phyloP scores from a whole-genome alignment of 83 land plant species.

The Picea abies region DNA sequence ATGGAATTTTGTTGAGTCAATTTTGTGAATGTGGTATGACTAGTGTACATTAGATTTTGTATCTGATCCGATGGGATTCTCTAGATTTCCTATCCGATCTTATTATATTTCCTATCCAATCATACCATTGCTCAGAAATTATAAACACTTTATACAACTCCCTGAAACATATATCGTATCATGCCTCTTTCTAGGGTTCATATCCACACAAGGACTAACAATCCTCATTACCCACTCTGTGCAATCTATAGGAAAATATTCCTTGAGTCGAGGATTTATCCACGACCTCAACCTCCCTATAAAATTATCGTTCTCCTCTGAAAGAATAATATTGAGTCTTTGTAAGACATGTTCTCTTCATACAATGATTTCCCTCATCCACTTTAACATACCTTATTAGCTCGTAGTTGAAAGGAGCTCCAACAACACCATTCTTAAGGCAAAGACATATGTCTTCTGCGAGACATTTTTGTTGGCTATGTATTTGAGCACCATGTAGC shows the following conservation, averaged over 20 bases:
- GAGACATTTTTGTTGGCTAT: constrained; percentile 32
- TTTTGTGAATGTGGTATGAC: no score
- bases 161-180: constrained; percentile 53
- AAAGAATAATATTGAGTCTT: constrained; percentile 26
- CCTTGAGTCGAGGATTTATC: constrained; percentile 74
- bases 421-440: constrained; percentile 76
- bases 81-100: no score
- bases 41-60: no score
- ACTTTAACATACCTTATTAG: constrained; percentile 39
- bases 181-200: constrained; percentile 62
- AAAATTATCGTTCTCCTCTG: constrained; percentile 3
- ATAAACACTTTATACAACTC: constrained; percentile 37
- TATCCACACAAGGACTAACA: constrained; percentile 66
- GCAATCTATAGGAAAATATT: constrained; percentile 46
- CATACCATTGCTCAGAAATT: constrained; percentile 44
- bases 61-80: no score
- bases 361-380: constrained; percentile 26
- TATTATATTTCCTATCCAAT: neutral
- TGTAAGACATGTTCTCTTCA: constrained; percentile 51
- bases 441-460: constrained; percentile 64
- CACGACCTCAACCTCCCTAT: constrained; percentile 58
- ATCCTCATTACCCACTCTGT: constrained; percentile 28
- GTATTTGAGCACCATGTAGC: constrained; percentile 92
- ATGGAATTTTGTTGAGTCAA: no score
- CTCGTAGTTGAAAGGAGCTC: constrained; percentile 48